Conservation (phyloP, 257 asterid genomes). For the Solanum stenotomum region DNA sequence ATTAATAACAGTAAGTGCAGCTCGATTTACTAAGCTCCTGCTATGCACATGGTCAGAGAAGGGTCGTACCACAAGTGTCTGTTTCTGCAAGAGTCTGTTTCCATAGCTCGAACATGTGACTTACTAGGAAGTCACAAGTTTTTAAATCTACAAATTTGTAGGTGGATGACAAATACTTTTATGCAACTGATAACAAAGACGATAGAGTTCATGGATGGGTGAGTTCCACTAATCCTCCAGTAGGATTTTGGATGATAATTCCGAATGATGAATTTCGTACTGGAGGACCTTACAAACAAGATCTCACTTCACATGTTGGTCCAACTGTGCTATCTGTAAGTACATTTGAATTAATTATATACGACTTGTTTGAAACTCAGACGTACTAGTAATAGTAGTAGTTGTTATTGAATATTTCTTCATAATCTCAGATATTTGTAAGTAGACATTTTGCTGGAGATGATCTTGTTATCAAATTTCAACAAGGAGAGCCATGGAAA, state of each 20-base stretch:
- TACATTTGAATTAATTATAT: background rate
- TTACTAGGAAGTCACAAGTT: too few relatives aligned
- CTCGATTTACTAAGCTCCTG: background rate
- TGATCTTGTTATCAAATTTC: conserved; percentile 30
- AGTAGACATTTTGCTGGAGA: conserved; percentile 78
- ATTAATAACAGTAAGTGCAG: too few relatives aligned
- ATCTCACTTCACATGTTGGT: conserved; percentile 87
- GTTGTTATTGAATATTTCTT: background rate
- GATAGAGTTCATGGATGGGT: conserved; percentile 79
- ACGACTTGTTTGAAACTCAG: background rate
- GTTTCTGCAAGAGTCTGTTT: background rate
- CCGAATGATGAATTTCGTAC: conserved; percentile 80
- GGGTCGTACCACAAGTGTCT: rapidly evolving
- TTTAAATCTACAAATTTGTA: background rate
- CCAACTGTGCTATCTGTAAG: conserved; percentile 73
- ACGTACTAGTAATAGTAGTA: background rate
- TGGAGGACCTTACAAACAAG: conserved; percentile 82
- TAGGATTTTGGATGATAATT: conserved; percentile 84
- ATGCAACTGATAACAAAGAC: conserved; percentile 69
- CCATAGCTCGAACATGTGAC: background rate
- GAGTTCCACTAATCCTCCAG: conserved; percentile 19
- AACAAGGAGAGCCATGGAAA: conserved; percentile 66
- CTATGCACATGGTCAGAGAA: rapidly evolving
- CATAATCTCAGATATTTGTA: conserved; percentile 53
- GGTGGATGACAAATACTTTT: conserved; percentile 94